Evolutionary conservation across 2,329 filamentous ascomycete species (phyloP).

Genomic region (Alternaria arbusti): DNA sequence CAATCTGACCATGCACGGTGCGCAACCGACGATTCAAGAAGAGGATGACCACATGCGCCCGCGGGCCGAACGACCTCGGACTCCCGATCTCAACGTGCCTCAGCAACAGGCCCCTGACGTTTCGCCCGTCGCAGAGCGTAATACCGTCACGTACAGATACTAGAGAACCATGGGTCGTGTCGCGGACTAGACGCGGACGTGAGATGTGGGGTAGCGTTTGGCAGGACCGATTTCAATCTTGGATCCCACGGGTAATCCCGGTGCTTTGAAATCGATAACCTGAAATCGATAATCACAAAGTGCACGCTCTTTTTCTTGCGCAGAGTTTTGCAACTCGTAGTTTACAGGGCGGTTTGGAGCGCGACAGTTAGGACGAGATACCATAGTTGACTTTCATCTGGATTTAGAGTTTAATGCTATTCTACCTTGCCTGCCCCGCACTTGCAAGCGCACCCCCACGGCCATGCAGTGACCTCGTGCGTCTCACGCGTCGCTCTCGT

Average conservation of each 20-base stretch:
- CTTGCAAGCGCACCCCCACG: conserved; percentile 21
- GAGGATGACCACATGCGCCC: conserved; percentile 35
- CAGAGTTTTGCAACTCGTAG: not conserved
- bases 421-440: conserved; percentile 13
- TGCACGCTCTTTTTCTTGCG: not conserved
- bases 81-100: conserved; percentile 29
- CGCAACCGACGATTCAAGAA: conserved; percentile 30
- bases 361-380: conserved; percentile 15
- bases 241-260: conserved; percentile 3
- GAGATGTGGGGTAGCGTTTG: conserved; percentile 18
- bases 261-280: conserved; percentile 8
- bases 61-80: conserved; percentile 31
- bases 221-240: not conserved
- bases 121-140: conserved; percentile 46
- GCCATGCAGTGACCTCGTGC: conserved; percentile 18
- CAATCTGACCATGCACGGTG: conserved; percentile 56
- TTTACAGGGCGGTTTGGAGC: not conserved
- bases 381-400: conserved; percentile 11
- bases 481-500: conserved; percentile 17
- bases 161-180: conserved; percentile 22
- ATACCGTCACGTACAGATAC: conserved; percentile 47
- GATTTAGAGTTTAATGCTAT: not conserved
- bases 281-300: not conserved
- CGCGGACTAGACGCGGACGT: conserved; percentile 14
- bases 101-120: conserved; percentile 34